These are phyloP conservation scores for Chytriomyces sp. DNA, from an alignment of 192 early-diverging fungal genomes.

Conservation along the genomic window DNA sequence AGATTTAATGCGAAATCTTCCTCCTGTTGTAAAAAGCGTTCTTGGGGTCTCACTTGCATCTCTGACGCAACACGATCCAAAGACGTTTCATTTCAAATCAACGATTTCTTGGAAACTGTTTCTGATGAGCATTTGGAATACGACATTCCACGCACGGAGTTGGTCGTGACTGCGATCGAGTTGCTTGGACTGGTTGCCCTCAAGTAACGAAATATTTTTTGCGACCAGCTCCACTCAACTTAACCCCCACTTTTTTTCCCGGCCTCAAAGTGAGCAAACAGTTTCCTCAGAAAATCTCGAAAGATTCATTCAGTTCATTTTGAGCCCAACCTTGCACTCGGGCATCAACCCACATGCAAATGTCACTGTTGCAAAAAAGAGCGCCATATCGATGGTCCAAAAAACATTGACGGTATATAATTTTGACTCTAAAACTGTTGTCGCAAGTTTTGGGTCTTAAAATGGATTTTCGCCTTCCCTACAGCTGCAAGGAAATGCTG, in stretches of 20 bases:
- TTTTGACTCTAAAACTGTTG: not conserved
- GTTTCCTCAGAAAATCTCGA: not conserved
- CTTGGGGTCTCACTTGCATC: not conserved
- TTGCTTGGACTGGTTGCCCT: constrained; percentile 8
- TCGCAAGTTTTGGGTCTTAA: not conserved
- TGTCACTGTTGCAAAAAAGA: constrained; percentile 14
- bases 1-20: not conserved
- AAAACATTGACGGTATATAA: not conserved
- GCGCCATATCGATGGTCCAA: constrained; percentile 23
- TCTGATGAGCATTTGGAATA: constrained; percentile 27
- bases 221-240: not conserved
- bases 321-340: constrained; percentile 4
- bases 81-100: constrained; percentile 2
- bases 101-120: constrained; percentile 12
- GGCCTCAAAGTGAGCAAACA: too few species aligned
- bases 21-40: not conserved
- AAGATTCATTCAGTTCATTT: constrained; percentile 1
- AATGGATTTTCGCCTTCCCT: not conserved
- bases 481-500: not conserved
- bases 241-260: not conserved
- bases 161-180: constrained; percentile 17
- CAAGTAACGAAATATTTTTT: not conserved
- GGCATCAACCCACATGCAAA: constrained; percentile 21
- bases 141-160: constrained; percentile 20
- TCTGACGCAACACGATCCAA: not conserved